Percentiles rank a stretch among this genome's conserved stretches.
phyloP scores from a whole-genome alignment of 2,329 filamentous ascomycete genomes.

The Pseudocercospora vitis region DNA sequence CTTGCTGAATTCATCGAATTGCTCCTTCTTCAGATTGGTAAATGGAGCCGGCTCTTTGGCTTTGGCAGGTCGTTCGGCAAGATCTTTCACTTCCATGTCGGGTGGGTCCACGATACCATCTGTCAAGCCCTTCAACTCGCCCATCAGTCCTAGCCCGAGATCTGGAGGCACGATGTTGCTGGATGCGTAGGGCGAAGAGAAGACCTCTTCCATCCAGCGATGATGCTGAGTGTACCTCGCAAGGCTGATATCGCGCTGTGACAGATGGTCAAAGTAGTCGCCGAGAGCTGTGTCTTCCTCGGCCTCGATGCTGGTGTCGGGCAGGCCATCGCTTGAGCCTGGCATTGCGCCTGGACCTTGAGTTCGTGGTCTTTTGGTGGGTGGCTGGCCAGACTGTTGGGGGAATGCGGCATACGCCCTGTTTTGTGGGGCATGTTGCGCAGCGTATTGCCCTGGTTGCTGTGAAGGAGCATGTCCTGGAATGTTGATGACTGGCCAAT shows the following conservation, averaged over 20 bases:
- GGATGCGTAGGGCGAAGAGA: slow-evolving; percentile 85
- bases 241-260: slow-evolving; percentile 83
- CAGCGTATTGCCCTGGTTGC: slow-evolving; percentile 19
- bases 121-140: slow-evolving; percentile 77
- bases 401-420: slow-evolving; percentile 33
- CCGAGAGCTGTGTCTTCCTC: slow-evolving; percentile 85
- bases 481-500: slow-evolving; percentile 83
- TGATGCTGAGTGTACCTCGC: slow-evolving; percentile 91
- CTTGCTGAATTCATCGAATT: slow-evolving; percentile 80
- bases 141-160: slow-evolving; percentile 74
- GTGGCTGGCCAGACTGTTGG: slow-evolving; percentile 39
- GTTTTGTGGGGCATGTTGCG: slow-evolving; percentile 23
- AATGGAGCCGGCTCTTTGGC: slow-evolving; percentile 48
- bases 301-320: slow-evolving; percentile 66
- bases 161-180: slow-evolving; percentile 83
- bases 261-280: slow-evolving; percentile 86
- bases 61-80: slow-evolving; percentile 45
- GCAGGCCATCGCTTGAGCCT: slow-evolving; percentile 44
- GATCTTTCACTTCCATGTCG: slow-evolving; percentile 28
- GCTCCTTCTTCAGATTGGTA: slow-evolving; percentile 69
- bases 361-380: slow-evolving; percentile 48
- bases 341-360: slow-evolving; percentile 41
- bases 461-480: slow-evolving; percentile 45
- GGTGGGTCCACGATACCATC: slow-evolving; percentile 77
- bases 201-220: slow-evolving; percentile 98